A percentile compares a stretch with the other conserved stretches of the same genome.
Conservation (phyloP, 2,329 filamentous ascomycete genomes). For the Fusarium decemcellulare region DNA sequence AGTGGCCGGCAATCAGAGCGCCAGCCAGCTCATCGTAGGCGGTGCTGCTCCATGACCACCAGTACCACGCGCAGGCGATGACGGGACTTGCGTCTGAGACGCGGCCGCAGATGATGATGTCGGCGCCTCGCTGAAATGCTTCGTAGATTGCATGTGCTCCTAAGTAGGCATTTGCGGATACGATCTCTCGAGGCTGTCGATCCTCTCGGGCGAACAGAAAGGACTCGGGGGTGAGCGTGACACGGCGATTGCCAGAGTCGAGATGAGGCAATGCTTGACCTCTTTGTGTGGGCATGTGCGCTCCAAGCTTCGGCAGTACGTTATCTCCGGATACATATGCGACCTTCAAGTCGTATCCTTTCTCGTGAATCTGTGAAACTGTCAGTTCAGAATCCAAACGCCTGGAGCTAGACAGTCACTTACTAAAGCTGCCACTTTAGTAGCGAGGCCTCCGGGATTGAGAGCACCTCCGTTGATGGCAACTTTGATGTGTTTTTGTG, state of each 20-base stretch:
- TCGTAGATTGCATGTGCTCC: slow-evolving; percentile 61
- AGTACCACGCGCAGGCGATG: slow-evolving; percentile 67
- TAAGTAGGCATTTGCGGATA: slow-evolving; percentile 63
- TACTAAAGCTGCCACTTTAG: slow-evolving; percentile 45
- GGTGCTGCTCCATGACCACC: slow-evolving; percentile 62
- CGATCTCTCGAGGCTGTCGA: slow-evolving; percentile 36
- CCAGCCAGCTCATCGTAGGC: slow-evolving; percentile 63
- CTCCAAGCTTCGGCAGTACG: slow-evolving; percentile 42
- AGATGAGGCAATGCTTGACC: slow-evolving; percentile 18
- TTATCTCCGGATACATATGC: slow-evolving; percentile 57
- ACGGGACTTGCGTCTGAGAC: slow-evolving; percentile 62
- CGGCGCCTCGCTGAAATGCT: slow-evolving; percentile 55
- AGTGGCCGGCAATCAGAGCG: slow-evolving; percentile 60
- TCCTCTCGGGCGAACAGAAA: slow-evolving; percentile 31
- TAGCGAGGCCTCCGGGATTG: slow-evolving; percentile 66
- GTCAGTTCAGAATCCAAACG: no score
- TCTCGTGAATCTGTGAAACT: slow-evolving; percentile 15
- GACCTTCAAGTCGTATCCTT: slow-evolving; percentile 50
- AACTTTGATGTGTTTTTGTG: slow-evolving; percentile 65
- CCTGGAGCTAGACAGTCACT: no score
- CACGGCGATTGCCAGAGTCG: slow-evolving; percentile 24
- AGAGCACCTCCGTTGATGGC: slow-evolving; percentile 70
- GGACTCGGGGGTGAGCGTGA: no score
- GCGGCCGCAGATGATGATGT: slow-evolving; percentile 60
- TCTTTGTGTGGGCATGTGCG: background rate